Base-by-base conservation (phyloP, 371 early-diverging fungal genomes). In the Capillidium rhysosporum region DNA sequence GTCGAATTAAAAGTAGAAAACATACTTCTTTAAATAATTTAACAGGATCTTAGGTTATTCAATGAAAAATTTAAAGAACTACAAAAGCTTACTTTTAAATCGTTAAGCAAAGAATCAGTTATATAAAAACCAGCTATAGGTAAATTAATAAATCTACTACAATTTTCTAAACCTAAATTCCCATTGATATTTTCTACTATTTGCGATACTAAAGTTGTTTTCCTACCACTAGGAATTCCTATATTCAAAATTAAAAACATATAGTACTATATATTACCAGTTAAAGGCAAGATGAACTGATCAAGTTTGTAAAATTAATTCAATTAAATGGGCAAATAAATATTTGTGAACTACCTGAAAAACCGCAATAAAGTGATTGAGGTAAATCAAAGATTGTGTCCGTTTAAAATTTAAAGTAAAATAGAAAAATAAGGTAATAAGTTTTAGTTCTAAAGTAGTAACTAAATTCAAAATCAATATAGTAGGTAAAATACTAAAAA, bases 121-220 rank as follows among this genome's bases (percentile, higher is more conserved):
- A 58, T 44, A 43, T 71, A 69, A 54, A 59, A 71, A 1, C 74
- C 74, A 51, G 71, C 74, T 71, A 73, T 73, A 2, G 69, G 61
- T 23, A 70, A 29, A 0, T 57, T 52, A 5, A 64, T 59, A 44
- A 64, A 59, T 14, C 54, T 25, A 10, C 62, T 55, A 4, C 25
- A 29, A 2, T 31, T 60, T 18, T 43, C 43, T 18, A 46, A 10
- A 18, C 20, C 12, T 16, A 34, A 23, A 28, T 23, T 8, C 14
- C 45, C 25, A 21, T 16, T 29, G 26, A 26, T 40, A 7, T 49
- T n/a, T 8, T 28, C 23, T 18, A 51, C 54, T 39, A 68, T 43
- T n/a, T 44, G 2, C 8, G 25, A 12, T 3, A 63, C 61, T 31
- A 71, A 57, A 2, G 69, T 69, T 1, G 69, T 55, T 53, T 71